Base-by-base conservation (phyloP, 2,329 filamentous ascomycete species). In the Fusarium ambrosium region DNA sequence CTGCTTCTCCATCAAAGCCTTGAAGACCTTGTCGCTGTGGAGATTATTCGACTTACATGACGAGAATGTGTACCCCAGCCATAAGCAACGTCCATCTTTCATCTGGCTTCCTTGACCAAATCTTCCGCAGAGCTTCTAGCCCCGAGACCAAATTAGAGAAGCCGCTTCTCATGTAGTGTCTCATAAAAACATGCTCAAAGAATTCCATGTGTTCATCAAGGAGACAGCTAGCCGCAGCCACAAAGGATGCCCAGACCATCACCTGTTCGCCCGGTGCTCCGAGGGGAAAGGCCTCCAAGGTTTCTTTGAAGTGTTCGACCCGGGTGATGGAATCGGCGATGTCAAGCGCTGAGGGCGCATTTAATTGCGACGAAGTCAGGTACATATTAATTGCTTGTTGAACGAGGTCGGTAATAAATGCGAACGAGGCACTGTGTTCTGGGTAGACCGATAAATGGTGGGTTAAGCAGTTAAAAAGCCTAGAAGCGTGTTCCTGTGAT, bases 321-420 rank as follows among this genome's bases (percentile, higher is more conserved):
- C 71, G 66, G 22, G 43, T 59, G 10, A 70, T 55, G 10, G 73
- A 70, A 39, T 41, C 60, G 14, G 45, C 53, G 11, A 39, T 27
- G 8, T 34, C 37, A 9, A 61, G 11, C 9, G 27, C 51, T 4
- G 41, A 29, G 9, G 53, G 60, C 6, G 41, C 27, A n/a, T 32
- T 6, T 6, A 32, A 43, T 10, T 10, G 6, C 2, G 37, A n/a
- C 1, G 62, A 65, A 3, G 34, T 94, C 14, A 97, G 86, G 80
- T 94, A 96, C 64, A 97, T 97, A 4, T 92, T 90, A 6, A 93
- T 92, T 1, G 94, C 94, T 79, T 97, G 94, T 3, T 97, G 89
- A 79, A 93, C 93, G 86, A 97, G 92, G 75, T 97, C 96, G 53
- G 92, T 87, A 78, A 97, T 88, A 48, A 94, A 92, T 4, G 91